phyloP scores from a whole-genome alignment of 495 filamentous ascomycete genomes.

The Neurospora discreta region DNA sequence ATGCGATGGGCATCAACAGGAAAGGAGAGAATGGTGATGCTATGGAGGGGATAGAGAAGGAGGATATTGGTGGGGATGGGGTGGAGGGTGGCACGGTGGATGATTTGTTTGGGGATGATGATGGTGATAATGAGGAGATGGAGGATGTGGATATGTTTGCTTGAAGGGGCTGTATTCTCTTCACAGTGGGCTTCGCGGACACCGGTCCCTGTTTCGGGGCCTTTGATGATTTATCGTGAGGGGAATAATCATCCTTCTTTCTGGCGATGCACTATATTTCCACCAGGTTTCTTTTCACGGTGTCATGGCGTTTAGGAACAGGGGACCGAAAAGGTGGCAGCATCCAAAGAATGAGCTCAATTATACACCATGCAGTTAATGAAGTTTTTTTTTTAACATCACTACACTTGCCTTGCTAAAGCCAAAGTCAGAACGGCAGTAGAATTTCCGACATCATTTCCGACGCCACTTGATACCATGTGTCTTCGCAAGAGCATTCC shows the following conservation, averaged over 20 bases:
- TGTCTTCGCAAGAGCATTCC: neutral
- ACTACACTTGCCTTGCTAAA: neutral
- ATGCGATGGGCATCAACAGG: constrained; percentile 20
- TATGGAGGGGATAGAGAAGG: constrained; percentile 20
- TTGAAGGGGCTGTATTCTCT: neutral
- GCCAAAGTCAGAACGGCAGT: neutral
- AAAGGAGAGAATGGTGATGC: constrained; percentile 15
- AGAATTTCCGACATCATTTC: neutral
- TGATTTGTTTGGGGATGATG: constrained; percentile 16
- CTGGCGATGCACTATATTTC: neutral
- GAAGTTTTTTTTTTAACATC: neutral
- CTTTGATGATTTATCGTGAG: neutral
- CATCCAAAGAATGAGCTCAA: neutral
- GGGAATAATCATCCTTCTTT: neutral
- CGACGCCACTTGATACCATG: neutral
- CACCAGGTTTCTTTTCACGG: neutral
- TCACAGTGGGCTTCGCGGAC: neutral
- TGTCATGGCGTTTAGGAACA: neutral
- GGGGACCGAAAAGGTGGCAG: neutral
- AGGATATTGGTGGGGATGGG: constrained; percentile 38
- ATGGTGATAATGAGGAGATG: constrained; percentile 28
- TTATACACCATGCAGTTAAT: neutral
- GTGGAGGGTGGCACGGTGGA: constrained; percentile 19
- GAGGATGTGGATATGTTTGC: constrained; percentile 30
- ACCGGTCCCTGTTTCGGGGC: neutral